Evolutionary conservation across 73 alveolate species (phyloP).

Genomic region (Breviolum minutum): DNA sequence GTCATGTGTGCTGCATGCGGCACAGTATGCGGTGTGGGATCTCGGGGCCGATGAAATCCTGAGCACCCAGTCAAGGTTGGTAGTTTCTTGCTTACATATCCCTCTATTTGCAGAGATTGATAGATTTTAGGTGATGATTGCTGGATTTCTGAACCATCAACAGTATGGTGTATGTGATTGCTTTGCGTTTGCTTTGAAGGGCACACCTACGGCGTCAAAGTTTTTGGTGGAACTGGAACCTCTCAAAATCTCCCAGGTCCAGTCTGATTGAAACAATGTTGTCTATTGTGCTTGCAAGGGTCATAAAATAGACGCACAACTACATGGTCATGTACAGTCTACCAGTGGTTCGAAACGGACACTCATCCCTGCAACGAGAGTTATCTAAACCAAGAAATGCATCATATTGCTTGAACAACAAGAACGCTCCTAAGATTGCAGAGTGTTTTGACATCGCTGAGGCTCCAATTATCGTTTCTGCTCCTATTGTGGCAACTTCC

Average conservation of each 20-base stretch:
- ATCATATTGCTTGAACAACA: neutral
- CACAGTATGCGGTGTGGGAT: constrained; percentile 33
- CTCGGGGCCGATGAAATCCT: neutral
- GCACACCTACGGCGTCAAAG: no score
- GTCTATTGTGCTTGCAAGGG: no score
- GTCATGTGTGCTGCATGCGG: constrained; percentile 91
- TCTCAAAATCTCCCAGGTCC: no score
- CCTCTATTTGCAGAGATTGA: neutral
- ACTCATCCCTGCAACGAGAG: neutral
- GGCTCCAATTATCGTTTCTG: constrained; percentile 89
- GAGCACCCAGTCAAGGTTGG: neutral
- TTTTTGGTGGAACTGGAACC: no score
- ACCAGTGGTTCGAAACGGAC: no score
- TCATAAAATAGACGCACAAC: no score
- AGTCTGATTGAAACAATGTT: no score
- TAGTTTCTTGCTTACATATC: neutral
- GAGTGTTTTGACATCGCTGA: neutral
- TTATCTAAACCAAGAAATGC: neutral
- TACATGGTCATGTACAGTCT: no score
- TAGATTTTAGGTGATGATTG: neutral
- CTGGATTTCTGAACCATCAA: neutral
- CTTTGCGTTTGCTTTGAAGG: no score
- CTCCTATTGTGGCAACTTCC: constrained; percentile 79
- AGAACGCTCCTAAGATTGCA: neutral
- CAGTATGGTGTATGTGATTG: no score